Conservation (phyloP, 1,139 yeast species). For the Geotrichum carabidarum region DNA sequence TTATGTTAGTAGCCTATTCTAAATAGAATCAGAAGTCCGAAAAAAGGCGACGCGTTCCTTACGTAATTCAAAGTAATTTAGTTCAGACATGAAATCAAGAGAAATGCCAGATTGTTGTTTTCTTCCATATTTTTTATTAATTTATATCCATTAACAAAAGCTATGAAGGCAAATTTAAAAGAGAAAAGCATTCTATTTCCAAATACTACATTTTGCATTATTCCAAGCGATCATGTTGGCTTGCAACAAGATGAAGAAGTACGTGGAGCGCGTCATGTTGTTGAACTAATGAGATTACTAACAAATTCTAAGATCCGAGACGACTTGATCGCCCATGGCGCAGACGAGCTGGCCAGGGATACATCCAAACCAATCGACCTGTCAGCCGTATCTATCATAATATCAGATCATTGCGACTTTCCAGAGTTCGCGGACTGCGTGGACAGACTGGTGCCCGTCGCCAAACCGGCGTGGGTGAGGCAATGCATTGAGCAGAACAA, state of each 20-base stretch:
- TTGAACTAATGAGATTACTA: background rate
- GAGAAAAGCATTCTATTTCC: background rate
- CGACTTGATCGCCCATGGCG: background rate
- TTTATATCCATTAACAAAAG: background rate
- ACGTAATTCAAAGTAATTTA: slow-evolving; percentile 4
- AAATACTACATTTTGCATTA: background rate
- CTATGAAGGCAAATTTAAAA: background rate
- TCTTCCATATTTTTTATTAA: background rate
- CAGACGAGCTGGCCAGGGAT: background rate
- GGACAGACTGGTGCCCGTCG: slow-evolving; percentile 61
- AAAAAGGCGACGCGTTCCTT: slow-evolving; percentile 6
- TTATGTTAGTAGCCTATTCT: background rate
- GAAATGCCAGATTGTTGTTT: background rate
- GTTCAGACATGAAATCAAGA: background rate
- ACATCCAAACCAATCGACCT: background rate
- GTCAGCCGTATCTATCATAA: slow-evolving; percentile 44
- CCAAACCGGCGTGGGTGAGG: slow-evolving; percentile 58
- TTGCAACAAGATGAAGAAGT: background rate
- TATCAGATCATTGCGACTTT: slow-evolving; percentile 51
- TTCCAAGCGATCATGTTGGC: background rate
- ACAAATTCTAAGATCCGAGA: background rate
- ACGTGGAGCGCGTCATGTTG: background rate
- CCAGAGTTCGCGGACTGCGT: slow-evolving; percentile 50
- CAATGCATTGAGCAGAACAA: slow-evolving; percentile 46
- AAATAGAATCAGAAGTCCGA: background rate